phyloP scores from a whole-genome alignment of 2,329 filamentous ascomycete genomes.

The Colletotrichum cordylinicola region DNA sequence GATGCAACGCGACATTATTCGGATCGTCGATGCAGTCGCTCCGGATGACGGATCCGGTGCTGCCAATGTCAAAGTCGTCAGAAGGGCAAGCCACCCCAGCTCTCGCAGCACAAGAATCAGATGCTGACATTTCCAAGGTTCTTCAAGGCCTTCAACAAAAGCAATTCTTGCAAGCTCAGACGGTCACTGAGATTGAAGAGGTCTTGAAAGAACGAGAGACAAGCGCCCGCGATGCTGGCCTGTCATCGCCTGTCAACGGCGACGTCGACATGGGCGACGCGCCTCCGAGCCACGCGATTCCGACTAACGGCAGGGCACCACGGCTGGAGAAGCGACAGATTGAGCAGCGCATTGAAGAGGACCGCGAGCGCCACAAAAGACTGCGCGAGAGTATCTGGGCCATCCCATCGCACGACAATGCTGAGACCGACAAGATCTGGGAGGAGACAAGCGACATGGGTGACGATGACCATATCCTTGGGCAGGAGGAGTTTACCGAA shows the following conservation, averaged over 20 bases:
- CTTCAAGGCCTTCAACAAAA: conserved; percentile 74
- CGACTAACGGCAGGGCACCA: conserved; percentile 36
- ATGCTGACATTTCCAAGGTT: conserved; percentile 50
- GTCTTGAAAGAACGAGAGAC: conserved; percentile 81
- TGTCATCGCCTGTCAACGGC: conserved; percentile 54
- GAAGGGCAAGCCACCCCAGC: conserved; percentile 63
- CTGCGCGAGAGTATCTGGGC: conserved; percentile 94
- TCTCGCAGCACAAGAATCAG: not conserved
- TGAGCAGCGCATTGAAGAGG: conserved; percentile 96
- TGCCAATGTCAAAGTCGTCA: conserved; percentile 91
- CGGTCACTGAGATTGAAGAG: conserved; percentile 80
- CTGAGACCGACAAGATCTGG: conserved; percentile 82
- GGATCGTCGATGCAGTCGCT: conserved; percentile 90
- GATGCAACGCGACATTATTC: conserved; percentile 92
- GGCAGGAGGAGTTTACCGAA: conserved; percentile 73
- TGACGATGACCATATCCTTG: conserved; percentile 82
- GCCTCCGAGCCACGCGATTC: conserved; percentile 46
- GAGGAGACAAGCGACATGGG: conserved; percentile 87
- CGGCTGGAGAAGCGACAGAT: conserved; percentile 84
- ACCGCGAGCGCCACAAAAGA: conserved; percentile 92
- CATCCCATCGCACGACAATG: conserved; percentile 67
- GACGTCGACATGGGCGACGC: conserved; percentile 46
- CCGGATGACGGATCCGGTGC: conserved; percentile 86
- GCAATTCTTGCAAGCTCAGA: conserved; percentile 74
- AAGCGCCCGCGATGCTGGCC: conserved; percentile 59